Percentiles rank a stretch among this genome's conserved stretches.
Conservation (phyloP, 345 rosid species). For the Brassica cretica region DNA sequence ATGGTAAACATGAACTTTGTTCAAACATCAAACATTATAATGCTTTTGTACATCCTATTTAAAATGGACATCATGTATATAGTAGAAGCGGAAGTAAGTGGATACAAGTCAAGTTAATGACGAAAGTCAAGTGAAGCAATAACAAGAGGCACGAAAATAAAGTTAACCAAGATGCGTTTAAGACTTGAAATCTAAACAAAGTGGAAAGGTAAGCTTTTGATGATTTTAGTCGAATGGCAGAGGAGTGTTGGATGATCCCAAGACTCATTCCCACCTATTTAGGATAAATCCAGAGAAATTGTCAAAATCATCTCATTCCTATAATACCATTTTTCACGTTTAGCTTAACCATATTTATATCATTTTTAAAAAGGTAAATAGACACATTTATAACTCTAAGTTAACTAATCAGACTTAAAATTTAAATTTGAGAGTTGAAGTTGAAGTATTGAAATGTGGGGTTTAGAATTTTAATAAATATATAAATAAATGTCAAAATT, state of each 20-base stretch:
- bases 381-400: too few species aligned
- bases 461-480: too few species aligned
- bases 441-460: too few species aligned
- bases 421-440: too few species aligned
- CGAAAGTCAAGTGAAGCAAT: not conserved
- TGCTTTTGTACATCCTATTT: not conserved
- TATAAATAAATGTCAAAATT: too few species aligned
- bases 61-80: not conserved
- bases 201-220: not conserved
- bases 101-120: not conserved
- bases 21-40: not conserved
- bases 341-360: too few species aligned
- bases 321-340: too few species aligned
- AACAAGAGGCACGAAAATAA: not conserved
- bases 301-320: too few species aligned
- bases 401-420: too few species aligned
- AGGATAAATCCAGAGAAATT: not conserved
- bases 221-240: not conserved
- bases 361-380: too few species aligned
- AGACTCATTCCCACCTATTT: not conserved
- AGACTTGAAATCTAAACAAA: not conserved
- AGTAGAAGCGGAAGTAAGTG: not conserved
- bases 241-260: not conserved
- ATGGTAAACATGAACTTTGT: too few species aligned
- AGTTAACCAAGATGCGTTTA: not conserved